Evolutionary conservation across 495 filamentous ascomycete species (phyloP), one percentile per base, ranked within the genome.

Genomic region (Chaetomium cochliodes): DNA sequence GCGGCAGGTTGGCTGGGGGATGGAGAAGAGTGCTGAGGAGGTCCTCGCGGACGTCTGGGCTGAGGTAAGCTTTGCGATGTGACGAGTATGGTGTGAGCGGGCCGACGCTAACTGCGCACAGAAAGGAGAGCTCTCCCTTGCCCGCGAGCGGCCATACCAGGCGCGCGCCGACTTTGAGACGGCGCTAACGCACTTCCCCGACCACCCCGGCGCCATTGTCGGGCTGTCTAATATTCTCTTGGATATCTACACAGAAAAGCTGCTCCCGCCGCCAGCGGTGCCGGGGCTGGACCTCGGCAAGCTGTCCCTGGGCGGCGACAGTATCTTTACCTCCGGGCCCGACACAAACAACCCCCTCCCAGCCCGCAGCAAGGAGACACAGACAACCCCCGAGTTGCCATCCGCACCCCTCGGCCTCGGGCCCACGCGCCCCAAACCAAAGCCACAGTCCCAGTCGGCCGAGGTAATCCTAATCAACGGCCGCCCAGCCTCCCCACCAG

Each of bases 151-250:
- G 13, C 87, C 85, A 22, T 87, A 90, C 68, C 73, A 85, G 51
- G 93, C 93, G 11, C 81, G 88, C 23, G 81, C 82, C 26, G 76
- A 86, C 47, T 97, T 92, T 66, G 96, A 98, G 74, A 82, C 87
- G 37, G 92, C 93, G 5, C 77, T 98, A 6, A 81, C 84, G 23
- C 84, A 88, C 67, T 87, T 85, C 65, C 83, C 85, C 4, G 85
- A 97, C 70, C 92, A 97, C 73, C 84, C 90, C 1, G 83, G 81
- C 28, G 92, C 92, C 13, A 96, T 88, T 26, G 88, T 97, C 42
- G 88, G 87, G 5, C 80, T 98, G 46, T 91, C 89, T 23, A 91
- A 89, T 65, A 84, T 97, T 28, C 84, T 98, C 9, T 81, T 98
- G 58, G 92, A 96, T 69, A 86, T 92, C n/a, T 94, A 91, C 76